A percentile compares a stretch with the other conserved stretches of the same genome.
Evolutionary conservation across 1,139 yeast genomes (phyloP).

Genomic region (Yamadazyma siamensis): DNA sequence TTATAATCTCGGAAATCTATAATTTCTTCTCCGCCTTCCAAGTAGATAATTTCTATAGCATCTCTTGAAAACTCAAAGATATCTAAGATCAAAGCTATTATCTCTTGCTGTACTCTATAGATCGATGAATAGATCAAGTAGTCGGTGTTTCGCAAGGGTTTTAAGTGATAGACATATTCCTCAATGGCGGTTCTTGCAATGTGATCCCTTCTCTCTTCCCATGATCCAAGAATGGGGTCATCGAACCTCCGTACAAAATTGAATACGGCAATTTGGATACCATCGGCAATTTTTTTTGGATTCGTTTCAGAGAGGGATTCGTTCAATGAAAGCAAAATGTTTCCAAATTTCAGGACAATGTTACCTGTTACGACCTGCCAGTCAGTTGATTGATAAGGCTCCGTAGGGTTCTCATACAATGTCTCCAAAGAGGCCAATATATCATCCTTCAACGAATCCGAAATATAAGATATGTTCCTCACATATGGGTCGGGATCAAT

Average conservation of each 20-base stretch:
- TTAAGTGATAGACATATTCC: slow-evolving; percentile 43
- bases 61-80: slow-evolving; percentile 25
- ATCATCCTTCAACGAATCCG: slow-evolving; percentile 25
- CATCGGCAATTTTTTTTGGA: slow-evolving; percentile 8
- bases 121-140: slow-evolving; percentile 45
- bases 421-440: slow-evolving; percentile 30
- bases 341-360: slow-evolving; percentile 49
- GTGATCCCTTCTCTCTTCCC: slow-evolving; percentile 12
- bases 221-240: slow-evolving; percentile 9
- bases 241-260: slow-evolving; percentile 41
- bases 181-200: slow-evolving; percentile 29
- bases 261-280: slow-evolving; percentile 7
- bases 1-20: slow-evolving; percentile 1
- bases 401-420: slow-evolving; percentile 21
- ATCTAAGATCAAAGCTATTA: slow-evolving; percentile 31
- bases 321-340: slow-evolving; percentile 38
- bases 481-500: slow-evolving; percentile 43
- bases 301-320: slow-evolving; percentile 3
- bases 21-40: slow-evolving; percentile 8
- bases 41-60: slow-evolving; percentile 17
- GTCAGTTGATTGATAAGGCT: slow-evolving; percentile 39
- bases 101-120: slow-evolving; percentile 27
- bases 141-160: slow-evolving; percentile 33
- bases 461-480: slow-evolving; percentile 40
- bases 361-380: slow-evolving; percentile 49